Conservation (phyloP, 108 stramenopile species). For the Tribonema minus region DNA sequence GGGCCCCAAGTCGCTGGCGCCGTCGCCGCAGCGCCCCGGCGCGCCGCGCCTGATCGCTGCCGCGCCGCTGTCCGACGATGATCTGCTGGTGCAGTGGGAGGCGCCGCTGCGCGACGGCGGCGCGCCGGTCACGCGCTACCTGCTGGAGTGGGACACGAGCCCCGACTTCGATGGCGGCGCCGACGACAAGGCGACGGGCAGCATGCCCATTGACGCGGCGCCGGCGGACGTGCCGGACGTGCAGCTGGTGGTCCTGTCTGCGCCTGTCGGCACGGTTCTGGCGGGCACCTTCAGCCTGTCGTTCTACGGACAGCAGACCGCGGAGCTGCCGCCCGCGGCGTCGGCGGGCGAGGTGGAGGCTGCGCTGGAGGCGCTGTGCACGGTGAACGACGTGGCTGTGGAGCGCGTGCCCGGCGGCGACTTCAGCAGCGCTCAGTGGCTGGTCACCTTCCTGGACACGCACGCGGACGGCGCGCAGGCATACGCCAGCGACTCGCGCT, state of each 20-base stretch:
- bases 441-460: slow-evolving; percentile 11
- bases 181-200: no score
- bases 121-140: slow-evolving; percentile 55
- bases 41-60: slow-evolving; percentile 25
- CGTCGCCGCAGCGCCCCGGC: slow-evolving; percentile 34
- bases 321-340: slow-evolving; percentile 62
- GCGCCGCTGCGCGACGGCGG: slow-evolving; percentile 62
- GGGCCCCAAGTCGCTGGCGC: slow-evolving; percentile 40
- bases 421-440: slow-evolving; percentile 18
- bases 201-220: no score
- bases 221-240: slow-evolving; percentile 65
- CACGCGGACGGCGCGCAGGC: no score
- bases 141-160: slow-evolving; percentile 64
- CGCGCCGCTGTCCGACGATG: slow-evolving; percentile 51
- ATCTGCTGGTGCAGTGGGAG: slow-evolving; percentile 67
- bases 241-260: slow-evolving; percentile 53
- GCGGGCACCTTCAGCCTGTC: slow-evolving; percentile 64
- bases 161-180: slow-evolving; percentile 46
- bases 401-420: slow-evolving; percentile 9
- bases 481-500: no score
- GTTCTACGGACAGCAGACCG: slow-evolving; percentile 60
- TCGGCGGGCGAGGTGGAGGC: slow-evolving; percentile 56
- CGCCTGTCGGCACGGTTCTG: slow-evolving; percentile 26
- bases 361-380: slow-evolving; percentile 68
- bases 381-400: slow-evolving; percentile 60